Base-by-base conservation (phyloP, 441 rosid species). In the Populus tomentosa region DNA sequence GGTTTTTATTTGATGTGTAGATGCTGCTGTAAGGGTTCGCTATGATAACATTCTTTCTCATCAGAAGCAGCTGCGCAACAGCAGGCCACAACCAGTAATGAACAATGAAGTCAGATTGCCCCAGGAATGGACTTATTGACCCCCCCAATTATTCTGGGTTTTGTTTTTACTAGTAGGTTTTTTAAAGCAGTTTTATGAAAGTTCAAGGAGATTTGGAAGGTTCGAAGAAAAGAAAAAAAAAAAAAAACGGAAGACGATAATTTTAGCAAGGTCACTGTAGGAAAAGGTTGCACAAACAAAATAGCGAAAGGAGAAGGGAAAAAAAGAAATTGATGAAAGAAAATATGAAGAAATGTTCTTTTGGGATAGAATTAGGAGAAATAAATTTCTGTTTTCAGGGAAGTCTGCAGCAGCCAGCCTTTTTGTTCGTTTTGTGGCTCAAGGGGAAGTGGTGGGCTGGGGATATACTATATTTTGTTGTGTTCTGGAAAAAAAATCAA, bases 71-170 rank as follows among this genome's bases (percentile, higher is more conserved):
- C 56, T 56, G 73, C 83, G 84, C 50, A 80, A 32, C 40, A 24
- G 38, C 26, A 80, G 82, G 80, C 71, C 80, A 21, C 86, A 78
- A 24, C 76, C 76, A 23, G 85, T 35, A 1, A 65, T 72, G 61
- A 79, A 69, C 67, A 72, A 33, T 2, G 95, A 89, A 72, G 64
- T 82, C 66, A 72, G 84, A 79, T 81, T 91, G 42, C 93, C 95
- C 1, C 89, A 79, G 75, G 95, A 91, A 71, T 91, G 95, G 95
- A 87, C 90, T 32, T 89, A 84, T 66, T 90, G 84, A 89, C 7
- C 77, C 38, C 20, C 74, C 59, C 8, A 67, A 42, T 16, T n/a
- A 18, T 33, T 67, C 28, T 23, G 16, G 69, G 3, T 40, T 28
- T 38, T 3, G 42, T 21, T 18, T 5, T 42, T 33, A 9, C 28